A percentile compares a stretch with the other conserved stretches of the same genome.
phyloP scores from a whole-genome alignment of 2,329 filamentous ascomycete species.

The Phoma sp. region DNA sequence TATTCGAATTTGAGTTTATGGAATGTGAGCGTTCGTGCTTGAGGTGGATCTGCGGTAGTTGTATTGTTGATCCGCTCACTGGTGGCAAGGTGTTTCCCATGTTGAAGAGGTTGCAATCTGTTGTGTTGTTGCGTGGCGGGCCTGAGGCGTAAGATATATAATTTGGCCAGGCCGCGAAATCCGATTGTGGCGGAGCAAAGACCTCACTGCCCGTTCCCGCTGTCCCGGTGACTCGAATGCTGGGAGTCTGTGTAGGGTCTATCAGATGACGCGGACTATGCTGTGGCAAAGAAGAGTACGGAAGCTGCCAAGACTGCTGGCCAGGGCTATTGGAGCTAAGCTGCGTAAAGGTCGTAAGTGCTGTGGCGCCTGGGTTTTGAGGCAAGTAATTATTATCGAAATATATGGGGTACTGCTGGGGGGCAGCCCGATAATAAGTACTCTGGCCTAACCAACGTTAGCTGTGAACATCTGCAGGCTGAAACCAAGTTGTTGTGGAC shows the following conservation, averaged over 20 bases:
- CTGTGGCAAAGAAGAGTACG: slow-evolving; percentile 39
- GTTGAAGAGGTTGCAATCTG: slow-evolving; percentile 26
- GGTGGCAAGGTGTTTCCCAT: slow-evolving; percentile 38
- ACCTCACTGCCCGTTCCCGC: slow-evolving; percentile 29
- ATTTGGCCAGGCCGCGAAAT: slow-evolving; percentile 30
- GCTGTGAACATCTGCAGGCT: slow-evolving; percentile 31
- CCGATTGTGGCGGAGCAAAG: slow-evolving; percentile 45
- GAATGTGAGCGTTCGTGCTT: slow-evolving; percentile 45
- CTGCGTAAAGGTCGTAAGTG: slow-evolving; percentile 41
- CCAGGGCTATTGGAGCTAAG: slow-evolving; percentile 34
- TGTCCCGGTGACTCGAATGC: slow-evolving; percentile 42
- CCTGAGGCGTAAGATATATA: slow-evolving; percentile 47
- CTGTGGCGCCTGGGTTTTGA: slow-evolving; percentile 38
- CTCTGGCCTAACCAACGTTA: slow-evolving; percentile 32
- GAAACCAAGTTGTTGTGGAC: slow-evolving; percentile 31
- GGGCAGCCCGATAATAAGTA: slow-evolving; percentile 42
- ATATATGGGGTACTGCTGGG: slow-evolving; percentile 31
- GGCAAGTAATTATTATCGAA: slow-evolving; percentile 35
- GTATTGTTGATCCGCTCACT: slow-evolving; percentile 30
- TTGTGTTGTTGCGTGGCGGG: slow-evolving; percentile 33
- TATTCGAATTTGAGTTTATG: slow-evolving; percentile 38
- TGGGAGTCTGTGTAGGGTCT: slow-evolving; percentile 31
- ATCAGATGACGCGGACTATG: slow-evolving; percentile 46
- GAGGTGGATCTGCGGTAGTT: slow-evolving; percentile 23
- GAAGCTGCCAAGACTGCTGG: slow-evolving; percentile 37